Base-by-base conservation (phyloP, 257 asterid species). In the Solanum pinnatisectum region DNA sequence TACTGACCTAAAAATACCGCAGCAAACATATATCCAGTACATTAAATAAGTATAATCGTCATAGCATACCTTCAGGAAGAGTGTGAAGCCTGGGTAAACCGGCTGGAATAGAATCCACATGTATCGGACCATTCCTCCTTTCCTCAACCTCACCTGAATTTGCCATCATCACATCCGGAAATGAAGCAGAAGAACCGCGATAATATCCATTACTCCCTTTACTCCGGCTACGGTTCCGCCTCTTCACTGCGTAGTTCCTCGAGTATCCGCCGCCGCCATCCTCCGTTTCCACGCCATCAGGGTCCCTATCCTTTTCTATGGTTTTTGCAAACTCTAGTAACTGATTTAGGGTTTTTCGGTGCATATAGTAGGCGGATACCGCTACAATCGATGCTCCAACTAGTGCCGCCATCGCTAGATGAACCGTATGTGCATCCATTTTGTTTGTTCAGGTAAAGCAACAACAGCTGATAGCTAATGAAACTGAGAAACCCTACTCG, bases 341-440 rank as follows among this genome's bases (percentile, higher is more conserved):
- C 93, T 96, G 99, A 87, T 92, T 93, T 44, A 96, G 94, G 89
- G 98, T 96, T 91, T 93, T 95, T 86, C 95, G 89, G 92, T 96
- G 98, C 98, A 96, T 95, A 90, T 94, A 95, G 87, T 93, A 96
- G 2, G 98, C 99, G 78, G 99, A 96, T 6, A 95, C 95, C 12
- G 99, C 99, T 22, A 96, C 97, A 44, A 94, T 90, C 37, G 99
- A 96, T 18, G 98, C 99, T 67, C 99, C 99, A 25, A 96, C 88
- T 40, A 96, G 93, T 44, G 99, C 98, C 88, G 99, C 99, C 98
- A 95, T 90, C 56, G 98, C 99, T 14, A 96, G 93, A 87, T 95
- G 98, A 91, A 95, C 88, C 37, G 98, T 90, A 82, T 94, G 94
- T 52, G 95, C 49, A 73, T 95, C 98, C 99, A 96, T 96, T 81